These are phyloP conservation scores for Aphanoascus verrucosus DNA, from an alignment of 2,329 filamentous ascomycete species.

Conservation along the genomic window DNA sequence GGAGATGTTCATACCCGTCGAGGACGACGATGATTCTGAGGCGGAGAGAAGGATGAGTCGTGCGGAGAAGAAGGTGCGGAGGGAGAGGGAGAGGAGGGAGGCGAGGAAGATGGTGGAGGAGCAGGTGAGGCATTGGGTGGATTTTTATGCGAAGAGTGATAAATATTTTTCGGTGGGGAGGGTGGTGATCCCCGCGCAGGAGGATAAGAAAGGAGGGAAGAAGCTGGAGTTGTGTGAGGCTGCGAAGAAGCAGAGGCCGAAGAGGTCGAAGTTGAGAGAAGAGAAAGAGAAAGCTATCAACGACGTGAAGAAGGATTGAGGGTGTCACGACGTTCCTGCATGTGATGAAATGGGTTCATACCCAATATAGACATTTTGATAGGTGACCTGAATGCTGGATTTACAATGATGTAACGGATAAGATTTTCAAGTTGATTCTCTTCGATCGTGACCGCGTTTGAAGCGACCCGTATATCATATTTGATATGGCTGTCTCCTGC, in stretches of 20 bases:
- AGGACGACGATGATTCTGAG: slow-evolving; percentile 44
- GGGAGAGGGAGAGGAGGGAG: slow-evolving; percentile 52
- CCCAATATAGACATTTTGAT: neutral
- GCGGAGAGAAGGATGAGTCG: slow-evolving; percentile 24
- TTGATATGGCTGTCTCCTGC: neutral
- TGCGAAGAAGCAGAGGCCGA: slow-evolving; percentile 58
- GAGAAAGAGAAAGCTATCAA: slow-evolving; percentile 19
- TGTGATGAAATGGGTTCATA: neutral
- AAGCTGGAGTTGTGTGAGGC: slow-evolving; percentile 57
- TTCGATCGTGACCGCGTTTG: neutral
- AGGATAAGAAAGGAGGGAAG: slow-evolving; percentile 39
- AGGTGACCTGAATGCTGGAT: neutral
- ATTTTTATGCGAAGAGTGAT: slow-evolving; percentile 67
- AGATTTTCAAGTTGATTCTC: neutral
- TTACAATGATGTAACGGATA: neutral
- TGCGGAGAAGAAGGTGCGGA: slow-evolving; percentile 41
- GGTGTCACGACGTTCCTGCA: neutral
- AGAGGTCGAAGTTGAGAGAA: slow-evolving; percentile 29
- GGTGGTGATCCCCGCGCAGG: slow-evolving; percentile 55
- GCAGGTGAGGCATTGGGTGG: slow-evolving; percentile 67
- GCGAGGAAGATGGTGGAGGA: slow-evolving; percentile 57
- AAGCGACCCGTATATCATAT: slow-evolving; percentile 1
- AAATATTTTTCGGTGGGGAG: slow-evolving; percentile 74
- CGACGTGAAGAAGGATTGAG: neutral
- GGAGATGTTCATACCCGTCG: slow-evolving; percentile 63